phyloP scores from a whole-genome alignment of 768 basidiomycete species.

The Collybiopsis luxurians region DNA sequence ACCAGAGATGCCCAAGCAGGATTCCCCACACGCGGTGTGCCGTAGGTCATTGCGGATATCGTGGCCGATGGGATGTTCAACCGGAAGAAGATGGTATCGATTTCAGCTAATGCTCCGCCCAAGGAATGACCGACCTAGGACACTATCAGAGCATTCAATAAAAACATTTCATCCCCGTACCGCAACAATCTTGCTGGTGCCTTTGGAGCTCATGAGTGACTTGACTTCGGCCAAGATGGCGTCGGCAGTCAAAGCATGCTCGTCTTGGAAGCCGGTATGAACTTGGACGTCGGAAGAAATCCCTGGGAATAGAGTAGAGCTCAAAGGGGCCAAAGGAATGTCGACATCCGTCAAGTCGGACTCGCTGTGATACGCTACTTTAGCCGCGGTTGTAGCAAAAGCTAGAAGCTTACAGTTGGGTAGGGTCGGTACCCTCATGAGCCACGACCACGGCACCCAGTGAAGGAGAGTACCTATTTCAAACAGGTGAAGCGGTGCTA shows the following conservation, averaged over 20 bases:
- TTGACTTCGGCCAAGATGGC: constrained; percentile 32
- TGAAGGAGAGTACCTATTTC: constrained; percentile 38
- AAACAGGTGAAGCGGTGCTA: constrained; percentile 20
- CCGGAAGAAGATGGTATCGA: constrained; percentile 28
- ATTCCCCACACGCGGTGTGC: background rate
- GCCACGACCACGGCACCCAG: constrained; percentile 39
- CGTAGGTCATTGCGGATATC: constrained; percentile 3
- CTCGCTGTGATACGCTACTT: constrained; percentile 17
- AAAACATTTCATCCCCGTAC: constrained; percentile 15
- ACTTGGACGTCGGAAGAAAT: constrained; percentile 29
- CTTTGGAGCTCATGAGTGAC: constrained; percentile 23
- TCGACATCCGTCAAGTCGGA: constrained; percentile 39
- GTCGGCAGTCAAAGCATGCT: constrained; percentile 27
- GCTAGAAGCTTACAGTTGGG: constrained; percentile 27
- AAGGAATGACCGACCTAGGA: constrained; percentile 30
- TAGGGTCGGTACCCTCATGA: constrained; percentile 45
- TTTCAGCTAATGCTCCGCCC: constrained; percentile 31
- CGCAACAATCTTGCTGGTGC: constrained; percentile 28
- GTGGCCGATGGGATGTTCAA: constrained; percentile 27
- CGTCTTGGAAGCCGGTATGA: constrained; percentile 40
- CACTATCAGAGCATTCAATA: background rate
- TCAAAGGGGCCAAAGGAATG: constrained; percentile 24
- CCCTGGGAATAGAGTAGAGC: constrained; percentile 41
- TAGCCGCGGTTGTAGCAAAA: background rate
- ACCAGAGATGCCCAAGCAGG: background rate